Conservation (phyloP, 2,329 filamentous ascomycete genomes). For the Colletotrichum sp. region DNA sequence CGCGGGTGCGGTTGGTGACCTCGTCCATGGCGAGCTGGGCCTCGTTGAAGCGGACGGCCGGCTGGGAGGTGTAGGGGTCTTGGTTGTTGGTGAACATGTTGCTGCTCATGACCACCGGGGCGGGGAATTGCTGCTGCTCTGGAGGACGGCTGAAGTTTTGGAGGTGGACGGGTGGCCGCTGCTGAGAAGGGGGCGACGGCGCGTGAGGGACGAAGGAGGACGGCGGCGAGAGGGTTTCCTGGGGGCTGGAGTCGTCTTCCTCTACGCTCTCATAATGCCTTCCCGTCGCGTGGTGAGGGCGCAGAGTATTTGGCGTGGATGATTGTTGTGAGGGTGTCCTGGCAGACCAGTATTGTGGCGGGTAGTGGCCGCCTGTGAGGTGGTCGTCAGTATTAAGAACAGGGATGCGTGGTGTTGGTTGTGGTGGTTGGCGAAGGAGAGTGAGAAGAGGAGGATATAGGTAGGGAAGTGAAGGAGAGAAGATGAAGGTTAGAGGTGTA, state of each 20-base stretch:
- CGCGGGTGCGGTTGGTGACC: constrained; percentile 21
- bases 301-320: constrained; percentile 21
- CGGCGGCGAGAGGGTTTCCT: constrained; percentile 37
- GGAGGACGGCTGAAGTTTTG: background rate
- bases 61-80: constrained; percentile 44
- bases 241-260: constrained; percentile 25
- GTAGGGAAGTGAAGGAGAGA: background rate
- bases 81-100: constrained; percentile 11
- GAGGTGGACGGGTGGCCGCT: background rate
- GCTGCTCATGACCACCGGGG: constrained; percentile 4
- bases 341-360: constrained; percentile 24
- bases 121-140: background rate
- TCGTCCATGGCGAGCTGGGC: constrained; percentile 34
- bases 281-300: constrained; percentile 15
- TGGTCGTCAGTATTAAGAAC: constrained; percentile 19
- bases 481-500: background rate
- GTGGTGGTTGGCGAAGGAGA: background rate
- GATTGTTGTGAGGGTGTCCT: constrained; percentile 26
- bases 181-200: constrained; percentile 43
- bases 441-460: background rate
- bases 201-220: constrained; percentile 38
- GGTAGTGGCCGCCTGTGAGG: constrained; percentile 22
- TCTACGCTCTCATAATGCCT: constrained; percentile 22
- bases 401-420: background rate
- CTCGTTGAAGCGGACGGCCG: constrained; percentile 42